phyloP scores from a whole-genome alignment of 2,329 filamentous ascomycete genomes.

The Gnomoniopsis smithogilvyi region DNA sequence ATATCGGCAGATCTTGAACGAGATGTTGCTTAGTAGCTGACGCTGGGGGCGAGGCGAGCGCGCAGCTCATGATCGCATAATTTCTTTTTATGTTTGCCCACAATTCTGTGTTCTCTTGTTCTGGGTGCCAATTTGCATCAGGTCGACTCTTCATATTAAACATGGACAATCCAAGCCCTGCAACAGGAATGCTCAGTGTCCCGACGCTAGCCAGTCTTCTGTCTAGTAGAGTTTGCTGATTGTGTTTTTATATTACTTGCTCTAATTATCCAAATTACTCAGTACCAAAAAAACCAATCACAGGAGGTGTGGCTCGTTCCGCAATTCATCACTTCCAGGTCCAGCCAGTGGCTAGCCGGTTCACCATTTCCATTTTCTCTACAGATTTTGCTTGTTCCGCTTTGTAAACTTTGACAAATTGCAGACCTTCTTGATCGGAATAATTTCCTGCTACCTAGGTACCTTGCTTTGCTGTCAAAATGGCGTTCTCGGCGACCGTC shows the following conservation, averaged over 20 bases:
- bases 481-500: background rate
- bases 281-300: background rate
- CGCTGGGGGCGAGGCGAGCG: background rate
- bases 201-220: background rate
- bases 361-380: background rate
- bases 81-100: background rate
- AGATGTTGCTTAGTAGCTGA: background rate
- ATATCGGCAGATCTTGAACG: background rate
- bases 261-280: background rate
- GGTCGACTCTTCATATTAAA: background rate
- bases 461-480: background rate
- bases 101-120: no score
- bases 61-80: background rate
- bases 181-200: background rate
- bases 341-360: background rate
- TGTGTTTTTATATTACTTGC: background rate
- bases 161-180: background rate
- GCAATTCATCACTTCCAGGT: background rate
- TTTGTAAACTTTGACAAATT: conserved; percentile 1
- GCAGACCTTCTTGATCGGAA: background rate
- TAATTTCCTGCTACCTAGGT: background rate
- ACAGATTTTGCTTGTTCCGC: background rate
- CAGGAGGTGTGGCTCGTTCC: background rate
- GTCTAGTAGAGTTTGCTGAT: background rate
- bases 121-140: background rate